Evolutionary conservation across 257 asterid genomes (phyloP).

Genomic region (Nicotiana attenuata): DNA sequence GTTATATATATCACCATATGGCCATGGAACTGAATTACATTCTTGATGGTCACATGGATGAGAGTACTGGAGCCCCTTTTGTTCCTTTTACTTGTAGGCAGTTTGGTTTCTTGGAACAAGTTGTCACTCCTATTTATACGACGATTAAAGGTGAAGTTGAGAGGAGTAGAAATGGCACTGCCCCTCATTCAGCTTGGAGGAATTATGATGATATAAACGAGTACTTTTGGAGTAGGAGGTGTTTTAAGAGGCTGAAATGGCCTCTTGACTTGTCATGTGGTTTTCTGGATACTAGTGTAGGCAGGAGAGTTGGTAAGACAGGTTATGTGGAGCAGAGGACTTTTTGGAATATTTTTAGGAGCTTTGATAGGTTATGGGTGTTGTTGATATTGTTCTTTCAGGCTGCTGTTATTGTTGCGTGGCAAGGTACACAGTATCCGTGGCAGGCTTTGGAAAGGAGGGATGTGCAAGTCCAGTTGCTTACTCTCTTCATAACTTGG

Average conservation of each 20-base stretch:
- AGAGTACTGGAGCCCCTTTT: slow-evolving; percentile 55
- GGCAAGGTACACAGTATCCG: slow-evolving; percentile 61
- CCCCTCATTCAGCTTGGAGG: slow-evolving; percentile 98
- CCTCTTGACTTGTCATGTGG: slow-evolving; percentile 60
- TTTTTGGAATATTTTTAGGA: slow-evolving; percentile 84
- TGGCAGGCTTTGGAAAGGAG: slow-evolving; percentile 70
- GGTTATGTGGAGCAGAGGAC: slow-evolving; percentile 98
- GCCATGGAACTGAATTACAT: slow-evolving; percentile 76
- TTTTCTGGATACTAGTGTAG: slow-evolving; percentile 42
- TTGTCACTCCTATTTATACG: slow-evolving; percentile 59
- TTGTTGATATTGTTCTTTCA: slow-evolving; percentile 81
- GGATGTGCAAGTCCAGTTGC: slow-evolving; percentile 76
- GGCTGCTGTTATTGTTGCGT: slow-evolving; percentile 84
- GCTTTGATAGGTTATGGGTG: slow-evolving; percentile 91
- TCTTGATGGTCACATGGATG: slow-evolving; percentile 70
- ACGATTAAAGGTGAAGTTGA: slow-evolving; percentile 69
- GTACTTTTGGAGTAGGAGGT: slow-evolving; percentile 86
- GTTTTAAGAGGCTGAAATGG: slow-evolving; percentile 78
- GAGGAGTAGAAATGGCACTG: slow-evolving; percentile 85
- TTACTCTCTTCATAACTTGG: slow-evolving; percentile 88
- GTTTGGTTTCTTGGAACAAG: slow-evolving; percentile 53
- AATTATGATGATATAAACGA: slow-evolving; percentile 93
- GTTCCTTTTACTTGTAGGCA: slow-evolving; percentile 67
- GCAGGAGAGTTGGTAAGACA: slow-evolving; percentile 77
- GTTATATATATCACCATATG: slow-evolving; percentile 83